These are phyloP conservation scores for Glycine latifolia DNA, from an alignment of 306 rosid species.

Conservation along the genomic window DNA sequence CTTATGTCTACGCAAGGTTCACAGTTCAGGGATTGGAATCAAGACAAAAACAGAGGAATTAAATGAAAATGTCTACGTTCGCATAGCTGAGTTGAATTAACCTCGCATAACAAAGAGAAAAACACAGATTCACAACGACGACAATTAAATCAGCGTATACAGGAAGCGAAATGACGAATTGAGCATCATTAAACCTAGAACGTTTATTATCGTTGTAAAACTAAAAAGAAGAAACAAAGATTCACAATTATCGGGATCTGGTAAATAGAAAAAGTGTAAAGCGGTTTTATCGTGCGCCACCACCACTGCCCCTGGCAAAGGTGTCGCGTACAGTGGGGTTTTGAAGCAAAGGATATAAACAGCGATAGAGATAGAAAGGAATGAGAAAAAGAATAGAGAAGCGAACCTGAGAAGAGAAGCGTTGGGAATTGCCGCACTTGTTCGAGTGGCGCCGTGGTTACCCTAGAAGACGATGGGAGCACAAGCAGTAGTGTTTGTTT, in stretches of 20 bases:
- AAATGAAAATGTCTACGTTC: too few relatives aligned
- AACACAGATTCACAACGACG: background rate
- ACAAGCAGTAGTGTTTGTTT: background rate
- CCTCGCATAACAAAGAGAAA: too few relatives aligned
- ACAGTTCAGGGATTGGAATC: background rate
- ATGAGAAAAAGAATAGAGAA: background rate
- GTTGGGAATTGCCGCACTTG: conserved; percentile 3
- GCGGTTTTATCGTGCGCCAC: background rate
- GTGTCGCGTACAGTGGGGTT: background rate
- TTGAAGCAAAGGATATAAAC: background rate
- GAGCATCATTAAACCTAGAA: background rate
- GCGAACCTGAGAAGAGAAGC: conserved; percentile 10
- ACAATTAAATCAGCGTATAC: background rate
- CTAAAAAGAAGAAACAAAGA: background rate
- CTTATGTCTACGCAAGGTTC: background rate
- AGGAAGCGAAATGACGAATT: background rate
- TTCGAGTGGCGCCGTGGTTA: conserved; percentile 32
- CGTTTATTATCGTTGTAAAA: background rate
- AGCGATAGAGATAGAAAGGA: too few relatives aligned
- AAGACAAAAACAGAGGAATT: too few relatives aligned
- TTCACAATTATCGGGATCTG: conserved; percentile 21
- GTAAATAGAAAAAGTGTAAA: background rate
- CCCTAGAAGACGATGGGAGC: conserved; percentile 42
- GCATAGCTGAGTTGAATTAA: too few relatives aligned
- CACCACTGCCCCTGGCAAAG: background rate